A percentile compares a stretch with the other conserved stretches of the same genome.
Evolutionary conservation across 768 basidiomycete species (phyloP).

Genomic region (Mycena rosella): DNA sequence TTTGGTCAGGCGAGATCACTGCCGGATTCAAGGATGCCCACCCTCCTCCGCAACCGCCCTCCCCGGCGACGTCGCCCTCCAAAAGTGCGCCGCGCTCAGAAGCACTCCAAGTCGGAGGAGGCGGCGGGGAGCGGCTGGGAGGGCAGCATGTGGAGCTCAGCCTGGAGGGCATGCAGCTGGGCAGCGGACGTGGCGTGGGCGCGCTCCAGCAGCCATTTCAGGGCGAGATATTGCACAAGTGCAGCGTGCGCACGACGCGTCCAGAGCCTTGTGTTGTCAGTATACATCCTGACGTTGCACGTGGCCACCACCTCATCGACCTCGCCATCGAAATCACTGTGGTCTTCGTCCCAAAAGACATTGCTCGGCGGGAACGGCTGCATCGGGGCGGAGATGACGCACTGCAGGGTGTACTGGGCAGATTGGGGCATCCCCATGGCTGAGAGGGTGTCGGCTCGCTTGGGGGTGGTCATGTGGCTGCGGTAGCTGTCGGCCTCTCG

Average conservation of each 20-base stretch:
- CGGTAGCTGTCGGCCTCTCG: too few relatives aligned
- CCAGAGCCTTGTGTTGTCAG: conserved; percentile 45
- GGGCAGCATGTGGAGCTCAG: conserved; percentile 78
- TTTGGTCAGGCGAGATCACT: too few relatives aligned
- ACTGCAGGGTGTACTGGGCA: conserved; percentile 38
- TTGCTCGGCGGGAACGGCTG: conserved; percentile 56
- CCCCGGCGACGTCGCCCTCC: too few relatives aligned
- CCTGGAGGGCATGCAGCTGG: conserved; percentile 88
- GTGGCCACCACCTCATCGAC: conserved; percentile 72
- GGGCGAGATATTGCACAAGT: conserved; percentile 74
- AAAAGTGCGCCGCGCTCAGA: too few relatives aligned
- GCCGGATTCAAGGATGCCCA: too few relatives aligned
- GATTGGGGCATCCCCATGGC: conserved; percentile 32
- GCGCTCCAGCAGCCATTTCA: conserved; percentile 85
- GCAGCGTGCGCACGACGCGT: conserved; percentile 56
- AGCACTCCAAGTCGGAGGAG: conserved; percentile 30
- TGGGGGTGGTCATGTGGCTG: conserved; percentile 35
- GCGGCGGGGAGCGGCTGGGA: conserved; percentile 44
- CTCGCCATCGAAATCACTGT: conserved; percentile 63
- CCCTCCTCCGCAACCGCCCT: too few relatives aligned
- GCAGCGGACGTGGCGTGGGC: conserved; percentile 84
- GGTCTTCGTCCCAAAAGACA: conserved; percentile 78
- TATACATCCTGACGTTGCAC: conserved; percentile 15
- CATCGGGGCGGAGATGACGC: too few relatives aligned
- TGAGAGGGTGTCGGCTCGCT: conserved; percentile 25